A percentile compares a stretch with the other conserved stretches of the same genome.
These are phyloP conservation scores for Malus orientalis DNA, from an alignment of 306 rosid genomes.

Conservation along the genomic window DNA sequence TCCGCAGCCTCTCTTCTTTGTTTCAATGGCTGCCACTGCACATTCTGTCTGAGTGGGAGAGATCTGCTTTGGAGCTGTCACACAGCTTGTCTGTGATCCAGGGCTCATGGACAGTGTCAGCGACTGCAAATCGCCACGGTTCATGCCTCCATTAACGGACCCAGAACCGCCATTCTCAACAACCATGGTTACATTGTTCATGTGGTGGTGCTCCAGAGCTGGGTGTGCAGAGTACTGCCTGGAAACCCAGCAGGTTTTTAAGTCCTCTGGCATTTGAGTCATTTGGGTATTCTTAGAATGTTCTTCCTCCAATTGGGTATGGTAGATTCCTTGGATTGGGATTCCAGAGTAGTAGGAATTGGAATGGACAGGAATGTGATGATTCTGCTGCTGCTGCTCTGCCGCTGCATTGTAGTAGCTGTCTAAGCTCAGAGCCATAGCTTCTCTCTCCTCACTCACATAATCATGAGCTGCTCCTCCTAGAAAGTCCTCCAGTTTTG, in stretches of 20 bases:
- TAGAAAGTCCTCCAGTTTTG: conserved; percentile 82
- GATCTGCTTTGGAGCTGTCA: conserved; percentile 59
- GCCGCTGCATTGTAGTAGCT: conserved; percentile 50
- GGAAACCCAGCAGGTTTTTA: conserved; percentile 49
- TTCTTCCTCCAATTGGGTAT: conserved; percentile 34
- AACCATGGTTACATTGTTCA: conserved; percentile 16
- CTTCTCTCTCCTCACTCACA: conserved; percentile 55
- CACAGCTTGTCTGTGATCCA: conserved; percentile 94
- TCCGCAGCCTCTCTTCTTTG: conserved; percentile 63
- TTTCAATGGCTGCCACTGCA: conserved; percentile 32
- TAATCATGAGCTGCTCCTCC: conserved; percentile 68
- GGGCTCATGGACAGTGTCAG: conserved; percentile 84
- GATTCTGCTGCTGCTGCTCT: conserved; percentile 26
- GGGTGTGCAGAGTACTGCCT: conserved; percentile 39
- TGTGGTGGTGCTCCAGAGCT: conserved; percentile 35
- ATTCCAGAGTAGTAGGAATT: conserved; percentile 49
- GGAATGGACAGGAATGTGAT: conserved; percentile 22
- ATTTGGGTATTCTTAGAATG: conserved; percentile 30
- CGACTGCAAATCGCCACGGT: conserved; percentile 66
- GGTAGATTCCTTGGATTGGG: conserved; percentile 39
- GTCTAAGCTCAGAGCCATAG: conserved; percentile 81
- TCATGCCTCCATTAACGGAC: conserved; percentile 26
- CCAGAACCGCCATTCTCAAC: conserved; percentile 31
- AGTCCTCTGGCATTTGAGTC: conserved; percentile 26
- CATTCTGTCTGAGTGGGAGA: conserved; percentile 52